Percentiles rank a stretch among this genome's conserved stretches.
These are phyloP conservation scores for Guillardia theta DNA, from an alignment of 78 protist species.

Conservation along the genomic window DNA sequence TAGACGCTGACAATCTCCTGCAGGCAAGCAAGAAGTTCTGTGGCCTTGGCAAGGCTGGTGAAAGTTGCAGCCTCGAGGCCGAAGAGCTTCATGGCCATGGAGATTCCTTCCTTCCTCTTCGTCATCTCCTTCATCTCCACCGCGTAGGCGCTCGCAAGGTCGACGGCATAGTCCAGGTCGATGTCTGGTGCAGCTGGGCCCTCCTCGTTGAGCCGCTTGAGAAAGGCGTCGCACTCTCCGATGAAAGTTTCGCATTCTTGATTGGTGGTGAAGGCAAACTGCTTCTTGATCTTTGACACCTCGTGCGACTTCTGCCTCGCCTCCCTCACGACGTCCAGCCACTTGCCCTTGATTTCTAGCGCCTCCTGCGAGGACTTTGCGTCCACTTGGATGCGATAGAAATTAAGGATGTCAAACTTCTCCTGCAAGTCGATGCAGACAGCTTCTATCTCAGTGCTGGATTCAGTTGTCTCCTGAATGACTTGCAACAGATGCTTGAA, in stretches of 20 bases:
- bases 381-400: not conserved
- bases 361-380: not conserved
- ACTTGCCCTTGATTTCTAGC: not conserved
- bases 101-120: not conserved
- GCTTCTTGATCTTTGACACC: not conserved
- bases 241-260: not conserved
- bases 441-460: not conserved
- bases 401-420: not conserved
- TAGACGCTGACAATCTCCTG: not conserved
- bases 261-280: not conserved
- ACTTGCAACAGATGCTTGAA: not conserved
- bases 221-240: not conserved
- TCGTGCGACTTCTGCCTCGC: not conserved
- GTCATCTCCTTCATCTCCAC: not conserved
- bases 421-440: not conserved
- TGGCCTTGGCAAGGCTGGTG: not conserved
- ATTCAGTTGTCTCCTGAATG: not conserved
- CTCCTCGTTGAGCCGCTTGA: not conserved
- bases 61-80: not conserved
- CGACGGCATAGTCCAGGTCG: not conserved
- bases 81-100: not conserved
- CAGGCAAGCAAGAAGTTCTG: not conserved
- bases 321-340: not conserved
- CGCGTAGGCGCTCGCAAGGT: not conserved
- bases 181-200: not conserved